These are phyloP conservation scores for Penicillium sp. DNA, from an alignment of 2,329 filamentous ascomycete genomes.

Conservation along the genomic window DNA sequence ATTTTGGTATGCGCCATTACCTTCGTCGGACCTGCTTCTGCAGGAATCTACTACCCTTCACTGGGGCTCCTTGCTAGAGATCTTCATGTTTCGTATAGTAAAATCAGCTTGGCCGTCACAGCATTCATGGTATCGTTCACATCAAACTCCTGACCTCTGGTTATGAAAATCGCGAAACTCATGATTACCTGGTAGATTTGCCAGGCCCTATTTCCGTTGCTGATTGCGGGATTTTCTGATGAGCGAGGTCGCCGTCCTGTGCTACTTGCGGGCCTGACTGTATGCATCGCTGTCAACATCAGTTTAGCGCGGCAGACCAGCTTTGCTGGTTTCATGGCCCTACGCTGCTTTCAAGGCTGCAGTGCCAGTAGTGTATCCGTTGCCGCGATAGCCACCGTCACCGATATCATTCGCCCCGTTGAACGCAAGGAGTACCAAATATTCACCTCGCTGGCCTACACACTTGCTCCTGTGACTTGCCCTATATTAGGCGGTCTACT, in stretches of 20 bases:
- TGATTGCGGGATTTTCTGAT: constrained; percentile 49
- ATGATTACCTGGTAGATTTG: constrained; percentile 35
- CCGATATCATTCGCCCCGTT: constrained; percentile 41
- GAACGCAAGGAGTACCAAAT: constrained; percentile 48
- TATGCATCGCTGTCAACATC: constrained; percentile 46
- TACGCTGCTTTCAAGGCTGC: constrained; percentile 47
- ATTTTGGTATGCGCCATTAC: neutral
- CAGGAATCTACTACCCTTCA: constrained; percentile 30
- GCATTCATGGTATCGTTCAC: constrained; percentile 31
- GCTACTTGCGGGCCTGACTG: constrained; percentile 45
- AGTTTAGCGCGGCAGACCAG: constrained; percentile 41
- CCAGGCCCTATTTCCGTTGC: constrained; percentile 38
- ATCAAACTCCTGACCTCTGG: neutral
- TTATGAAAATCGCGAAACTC: neutral
- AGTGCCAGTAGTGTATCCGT: constrained; percentile 44
- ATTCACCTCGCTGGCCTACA: constrained; percentile 26
- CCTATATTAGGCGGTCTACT: constrained; percentile 54
- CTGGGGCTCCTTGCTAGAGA: constrained; percentile 33
- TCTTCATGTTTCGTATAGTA: constrained; percentile 17
- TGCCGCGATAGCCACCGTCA: constrained; percentile 41
- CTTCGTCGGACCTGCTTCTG: neutral
- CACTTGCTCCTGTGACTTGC: constrained; percentile 38
- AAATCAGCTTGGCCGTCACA: constrained; percentile 33
- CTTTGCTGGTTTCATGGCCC: constrained; percentile 37
- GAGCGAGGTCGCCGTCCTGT: constrained; percentile 50